Evolutionary conservation across 139 green algal species (phyloP).

Genomic region (Nannochloris sp.): DNA sequence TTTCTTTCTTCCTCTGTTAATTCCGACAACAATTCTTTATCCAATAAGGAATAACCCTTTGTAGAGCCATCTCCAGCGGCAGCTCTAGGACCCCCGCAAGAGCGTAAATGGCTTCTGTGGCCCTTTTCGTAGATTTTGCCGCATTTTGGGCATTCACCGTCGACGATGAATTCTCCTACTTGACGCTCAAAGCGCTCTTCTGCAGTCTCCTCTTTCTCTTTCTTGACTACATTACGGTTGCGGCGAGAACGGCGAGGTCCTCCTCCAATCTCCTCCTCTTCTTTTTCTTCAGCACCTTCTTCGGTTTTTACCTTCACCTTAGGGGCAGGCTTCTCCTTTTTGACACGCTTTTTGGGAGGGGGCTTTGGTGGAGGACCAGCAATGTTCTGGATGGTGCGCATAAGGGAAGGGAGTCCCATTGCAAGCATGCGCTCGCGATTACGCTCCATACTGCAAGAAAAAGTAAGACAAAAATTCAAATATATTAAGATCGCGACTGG

Average conservation of each 20-base stretch:
- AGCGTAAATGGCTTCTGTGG: constrained; percentile 12
- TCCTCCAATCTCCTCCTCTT: neutral
- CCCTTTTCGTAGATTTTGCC: constrained; percentile 3
- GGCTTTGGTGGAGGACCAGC: neutral
- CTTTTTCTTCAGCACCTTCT: neutral
- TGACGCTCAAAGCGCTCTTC: constrained; percentile 20
- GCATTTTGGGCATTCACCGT: constrained; percentile 21
- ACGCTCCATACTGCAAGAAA: constrained; percentile 18
- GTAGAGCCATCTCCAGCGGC: neutral
- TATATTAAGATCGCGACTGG: too few species aligned
- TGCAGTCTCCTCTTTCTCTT: neutral
- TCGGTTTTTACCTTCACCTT: neutral
- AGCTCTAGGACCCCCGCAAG: neutral
- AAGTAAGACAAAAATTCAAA: neutral
- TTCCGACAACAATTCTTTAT: neutral
- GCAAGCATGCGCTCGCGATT: constrained; percentile 16
- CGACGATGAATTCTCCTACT: constrained; percentile 17
- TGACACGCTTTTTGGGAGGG: neutral
- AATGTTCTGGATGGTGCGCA: neutral
- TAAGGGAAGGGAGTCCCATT: constrained; percentile 13
- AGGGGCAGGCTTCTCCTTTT: neutral
- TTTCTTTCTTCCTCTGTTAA: constrained; percentile 20
- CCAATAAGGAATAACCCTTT: neutral
- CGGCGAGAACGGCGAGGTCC: neutral
- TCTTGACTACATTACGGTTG: neutral